Evolutionary conservation across 169 alveolate species (phyloP).

Genomic region (Neospora caninum): DNA sequence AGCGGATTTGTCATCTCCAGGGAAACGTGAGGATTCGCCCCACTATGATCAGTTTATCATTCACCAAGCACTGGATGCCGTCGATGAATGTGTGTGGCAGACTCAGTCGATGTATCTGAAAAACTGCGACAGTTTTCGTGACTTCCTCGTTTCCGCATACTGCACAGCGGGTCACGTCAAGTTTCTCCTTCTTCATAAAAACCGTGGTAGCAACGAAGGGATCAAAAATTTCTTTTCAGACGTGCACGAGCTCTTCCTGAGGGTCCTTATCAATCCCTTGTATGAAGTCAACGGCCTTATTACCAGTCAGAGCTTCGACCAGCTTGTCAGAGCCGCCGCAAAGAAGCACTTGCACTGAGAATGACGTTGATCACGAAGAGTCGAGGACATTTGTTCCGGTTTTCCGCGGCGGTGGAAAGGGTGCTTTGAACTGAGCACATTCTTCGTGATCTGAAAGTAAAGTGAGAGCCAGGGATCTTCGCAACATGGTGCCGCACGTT

Average conservation of each 20-base stretch:
- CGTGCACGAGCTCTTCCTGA: constrained; percentile 85
- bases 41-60: constrained; percentile 88
- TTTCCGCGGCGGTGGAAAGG: neutral
- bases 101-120: constrained; percentile 81
- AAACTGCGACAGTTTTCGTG: constrained; percentile 85
- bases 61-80: constrained; percentile 88
- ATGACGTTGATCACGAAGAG: neutral
- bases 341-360: constrained; percentile 47
- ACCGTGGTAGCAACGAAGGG: constrained; percentile 72
- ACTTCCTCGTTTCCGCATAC: constrained; percentile 86
- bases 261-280: constrained; percentile 70
- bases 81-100: constrained; percentile 85
- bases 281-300: constrained; percentile 67
- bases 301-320: constrained; percentile 62
- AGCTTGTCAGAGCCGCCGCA: constrained; percentile 66
- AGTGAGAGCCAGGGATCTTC: no score
- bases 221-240: constrained; percentile 82
- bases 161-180: constrained; percentile 85
- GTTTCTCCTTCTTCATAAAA: constrained; percentile 82
- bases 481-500: neutral
- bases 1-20: constrained; percentile 87
- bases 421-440: neutral
- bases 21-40: constrained; percentile 85
- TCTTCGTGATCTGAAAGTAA: neutral
- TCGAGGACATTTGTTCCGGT: neutral